Conservation (phyloP, 2,329 filamentous ascomycete genomes). For the Colletotrichum brevisporum region DNA sequence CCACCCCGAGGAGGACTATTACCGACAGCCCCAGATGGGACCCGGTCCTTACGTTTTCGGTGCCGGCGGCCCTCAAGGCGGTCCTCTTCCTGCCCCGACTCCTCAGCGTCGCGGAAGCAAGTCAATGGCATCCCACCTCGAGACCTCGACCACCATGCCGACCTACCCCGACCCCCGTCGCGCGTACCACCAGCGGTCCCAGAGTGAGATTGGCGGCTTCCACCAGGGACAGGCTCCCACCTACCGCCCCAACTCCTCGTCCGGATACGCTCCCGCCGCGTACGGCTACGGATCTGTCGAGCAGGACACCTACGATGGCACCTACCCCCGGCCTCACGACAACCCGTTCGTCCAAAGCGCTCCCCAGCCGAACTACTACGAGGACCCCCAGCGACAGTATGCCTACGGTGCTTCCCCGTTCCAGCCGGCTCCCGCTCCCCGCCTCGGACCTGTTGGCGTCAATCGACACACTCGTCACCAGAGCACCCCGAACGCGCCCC, state of each 20-base stretch:
- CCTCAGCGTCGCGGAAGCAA: constrained; percentile 44
- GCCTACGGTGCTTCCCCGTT: constrained; percentile 31
- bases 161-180: constrained; percentile 43
- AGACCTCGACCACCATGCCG: constrained; percentile 38
- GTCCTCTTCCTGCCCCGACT: constrained; percentile 43
- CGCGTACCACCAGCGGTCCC: constrained; percentile 48
- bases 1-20: constrained; percentile 48
- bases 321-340: constrained; percentile 40
- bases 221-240: constrained; percentile 37
- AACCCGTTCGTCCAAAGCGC: constrained; percentile 26
- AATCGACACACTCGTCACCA: constrained; percentile 49
- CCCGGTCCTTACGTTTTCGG: constrained; percentile 39
- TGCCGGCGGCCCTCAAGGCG: constrained; percentile 35
- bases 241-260: constrained; percentile 42
- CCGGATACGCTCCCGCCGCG: constrained; percentile 33
- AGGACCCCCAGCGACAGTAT: constrained; percentile 43
- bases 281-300: constrained; percentile 40
- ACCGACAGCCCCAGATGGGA: constrained; percentile 40
- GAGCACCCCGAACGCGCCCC: constrained; percentile 46
- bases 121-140: constrained; percentile 43
- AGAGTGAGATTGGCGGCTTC: constrained; percentile 46
- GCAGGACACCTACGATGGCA: constrained; percentile 41
- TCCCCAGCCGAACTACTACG: constrained; percentile 43
- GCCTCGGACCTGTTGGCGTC: constrained; percentile 22
- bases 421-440: constrained; percentile 29